Conservation (phyloP, 1,139 yeast species). For the Eremothecium coryli region DNA sequence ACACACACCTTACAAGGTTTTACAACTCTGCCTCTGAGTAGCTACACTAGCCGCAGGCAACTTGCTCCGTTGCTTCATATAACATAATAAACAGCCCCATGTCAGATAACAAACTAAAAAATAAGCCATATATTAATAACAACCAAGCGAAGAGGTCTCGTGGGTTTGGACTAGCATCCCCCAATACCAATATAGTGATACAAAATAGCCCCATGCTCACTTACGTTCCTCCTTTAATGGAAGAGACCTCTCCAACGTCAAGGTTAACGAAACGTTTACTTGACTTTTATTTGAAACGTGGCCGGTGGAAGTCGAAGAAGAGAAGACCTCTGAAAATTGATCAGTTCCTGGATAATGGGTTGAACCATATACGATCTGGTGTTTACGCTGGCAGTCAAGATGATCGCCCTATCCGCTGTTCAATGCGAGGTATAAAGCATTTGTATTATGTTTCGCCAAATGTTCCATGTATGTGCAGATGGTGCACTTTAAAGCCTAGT, state of each 20-base stretch:
- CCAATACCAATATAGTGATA: constrained; percentile 1
- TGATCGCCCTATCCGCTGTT: constrained; percentile 16
- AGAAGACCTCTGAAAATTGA: constrained; percentile 12
- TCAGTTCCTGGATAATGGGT: constrained; percentile 11
- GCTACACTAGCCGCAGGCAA: not conserved
- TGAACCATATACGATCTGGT: constrained; percentile 18
- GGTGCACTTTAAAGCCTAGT: constrained; percentile 16
- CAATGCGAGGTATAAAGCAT: constrained; percentile 17
- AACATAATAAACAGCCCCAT: constrained; percentile 2
- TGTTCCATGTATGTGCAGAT: constrained; percentile 15
- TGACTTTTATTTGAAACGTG: constrained; percentile 9
- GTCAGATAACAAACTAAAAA: constrained; percentile 4
- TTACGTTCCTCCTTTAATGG: not conserved
- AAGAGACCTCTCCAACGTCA: constrained; percentile 1
- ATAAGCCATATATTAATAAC: constrained; percentile 3
- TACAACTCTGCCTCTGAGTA: no score
- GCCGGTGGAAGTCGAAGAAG: constrained; percentile 10
- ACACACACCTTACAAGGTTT: no score
- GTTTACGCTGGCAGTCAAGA: constrained; percentile 15
- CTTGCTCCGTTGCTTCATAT: constrained; percentile 1
- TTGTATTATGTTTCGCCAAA: constrained; percentile 12
- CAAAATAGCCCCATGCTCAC: not conserved
- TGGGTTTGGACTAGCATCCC: not conserved
- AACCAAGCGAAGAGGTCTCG: constrained; percentile 3
- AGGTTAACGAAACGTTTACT: constrained; percentile 10